These are phyloP conservation scores for Gastrodia elata DNA, from an alignment of 106 monocot species.

Conservation along the genomic window DNA sequence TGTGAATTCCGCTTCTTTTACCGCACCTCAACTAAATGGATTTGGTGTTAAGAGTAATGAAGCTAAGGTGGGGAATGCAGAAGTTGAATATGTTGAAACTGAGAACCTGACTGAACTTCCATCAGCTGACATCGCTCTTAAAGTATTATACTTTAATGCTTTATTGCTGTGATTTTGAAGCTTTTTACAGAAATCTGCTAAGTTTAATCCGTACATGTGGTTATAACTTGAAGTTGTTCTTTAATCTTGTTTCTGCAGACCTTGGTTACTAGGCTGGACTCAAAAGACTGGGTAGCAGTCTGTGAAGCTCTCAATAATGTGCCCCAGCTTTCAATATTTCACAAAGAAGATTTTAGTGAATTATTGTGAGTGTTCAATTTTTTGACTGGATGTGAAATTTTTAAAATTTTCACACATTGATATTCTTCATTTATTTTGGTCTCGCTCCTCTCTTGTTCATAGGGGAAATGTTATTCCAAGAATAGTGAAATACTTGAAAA, in stretches of 20 bases:
- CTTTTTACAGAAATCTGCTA: background rate
- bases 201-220: background rate
- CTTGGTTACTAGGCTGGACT: slow-evolving; percentile 60
- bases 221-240: background rate
- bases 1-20: slow-evolving; percentile 12
- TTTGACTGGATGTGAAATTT: background rate
- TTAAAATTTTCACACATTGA: background rate
- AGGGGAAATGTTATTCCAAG: slow-evolving; percentile 55
- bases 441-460: slow-evolving; percentile 6
- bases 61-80: slow-evolving; percentile 29
- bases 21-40: slow-evolving; percentile 16
- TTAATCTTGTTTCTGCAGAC: slow-evolving; percentile 36
- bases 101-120: slow-evolving; percentile 67
- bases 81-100: slow-evolving; percentile 88
- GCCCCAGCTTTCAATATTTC: slow-evolving; percentile 71
- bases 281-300: slow-evolving; percentile 77
- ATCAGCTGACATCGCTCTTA: slow-evolving; percentile 50
- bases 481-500: slow-evolving; percentile 80
- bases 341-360: slow-evolving; percentile 72
- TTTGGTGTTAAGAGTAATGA: slow-evolving; percentile 22
- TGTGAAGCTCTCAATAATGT: slow-evolving; percentile 98
- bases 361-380: slow-evolving; percentile 49
- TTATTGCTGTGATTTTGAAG: background rate
- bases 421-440: background rate
- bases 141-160: slow-evolving; percentile 51